Conservation (phyloP, 768 basidiomycete species). For the Tricholomella constricta region DNA sequence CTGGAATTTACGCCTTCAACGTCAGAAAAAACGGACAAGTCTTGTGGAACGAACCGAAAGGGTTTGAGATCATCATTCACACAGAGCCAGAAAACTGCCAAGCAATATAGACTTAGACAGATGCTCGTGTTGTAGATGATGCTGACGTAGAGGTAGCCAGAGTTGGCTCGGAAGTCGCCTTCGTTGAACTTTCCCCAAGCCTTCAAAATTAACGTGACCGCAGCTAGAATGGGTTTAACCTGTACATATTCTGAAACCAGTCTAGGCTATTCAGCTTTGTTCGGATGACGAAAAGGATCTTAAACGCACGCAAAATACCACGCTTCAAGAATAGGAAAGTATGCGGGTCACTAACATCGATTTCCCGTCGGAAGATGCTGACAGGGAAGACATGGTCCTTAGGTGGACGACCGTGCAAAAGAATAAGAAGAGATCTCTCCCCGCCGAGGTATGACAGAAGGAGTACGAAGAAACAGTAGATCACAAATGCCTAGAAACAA, state of each 20-base stretch:
- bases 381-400: slow-evolving; percentile 87
- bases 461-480: slow-evolving; percentile 89
- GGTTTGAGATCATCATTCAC: slow-evolving; percentile 88
- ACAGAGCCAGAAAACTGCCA: slow-evolving; percentile 97
- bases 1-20: slow-evolving; percentile 37
- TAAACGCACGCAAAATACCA: slow-evolving; percentile 81
- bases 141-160: slow-evolving; percentile 91
- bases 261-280: slow-evolving; percentile 4
- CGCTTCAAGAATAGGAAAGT: slow-evolving; percentile 93
- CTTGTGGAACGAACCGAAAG: slow-evolving; percentile 75
- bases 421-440: slow-evolving; percentile 89
- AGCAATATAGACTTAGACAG: slow-evolving; percentile 80
- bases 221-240: slow-evolving; percentile 87
- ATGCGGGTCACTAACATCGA: slow-evolving; percentile 94
- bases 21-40: slow-evolving; percentile 1
- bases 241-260: slow-evolving; percentile 86
- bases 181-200: slow-evolving; percentile 86
- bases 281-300: background rate
- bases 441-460: slow-evolving; percentile 87
- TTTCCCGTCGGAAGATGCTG: slow-evolving; percentile 77
- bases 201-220: slow-evolving; percentile 85
- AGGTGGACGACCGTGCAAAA: slow-evolving; percentile 88
- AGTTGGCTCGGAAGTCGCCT: slow-evolving; percentile 79
- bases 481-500: slow-evolving; percentile 76
- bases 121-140: slow-evolving; percentile 85